phyloP scores from a whole-genome alignment of 768 basidiomycete genomes.

The Boletus huronensis region DNA sequence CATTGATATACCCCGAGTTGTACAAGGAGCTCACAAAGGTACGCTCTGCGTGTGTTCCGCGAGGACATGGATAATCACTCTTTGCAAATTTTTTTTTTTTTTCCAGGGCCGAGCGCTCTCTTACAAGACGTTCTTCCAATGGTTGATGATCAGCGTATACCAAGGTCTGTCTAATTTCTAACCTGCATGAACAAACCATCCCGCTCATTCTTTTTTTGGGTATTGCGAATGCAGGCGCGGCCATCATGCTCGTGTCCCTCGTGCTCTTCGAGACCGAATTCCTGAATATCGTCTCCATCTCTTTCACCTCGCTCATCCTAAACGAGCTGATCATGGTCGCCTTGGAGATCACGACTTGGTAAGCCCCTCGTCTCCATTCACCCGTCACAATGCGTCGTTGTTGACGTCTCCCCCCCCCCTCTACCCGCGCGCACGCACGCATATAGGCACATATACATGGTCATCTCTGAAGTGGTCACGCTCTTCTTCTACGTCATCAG shows the following conservation, averaged over 20 bases:
- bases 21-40: constrained; percentile 99
- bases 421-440: too few species aligned
- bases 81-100: not conserved
- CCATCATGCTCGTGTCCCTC: constrained; percentile 98
- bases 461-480: constrained; percentile 86
- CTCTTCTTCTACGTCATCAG: constrained; percentile 84
- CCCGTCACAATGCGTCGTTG: not conserved
- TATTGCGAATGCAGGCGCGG: constrained; percentile 59
- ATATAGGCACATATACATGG: constrained; percentile 90
- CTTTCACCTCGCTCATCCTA: constrained; percentile 91
- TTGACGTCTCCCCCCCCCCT: not conserved
- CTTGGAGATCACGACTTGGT: constrained; percentile 97
- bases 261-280: constrained; percentile 97
- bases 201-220: not conserved
- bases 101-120: constrained; percentile 93
- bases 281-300: constrained; percentile 96
- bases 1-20: constrained; percentile 92
- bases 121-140: constrained; percentile 97
- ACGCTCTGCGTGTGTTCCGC: not conserved
- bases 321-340: constrained; percentile 99
- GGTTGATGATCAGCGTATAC: constrained; percentile 96
- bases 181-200: not conserved
- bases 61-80: not conserved
- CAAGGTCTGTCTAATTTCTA: constrained; percentile 57
- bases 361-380: not conserved